These are phyloP conservation scores for Colletotrichum siamense DNA, from an alignment of 2,329 filamentous ascomycete genomes.

Conservation along the genomic window DNA sequence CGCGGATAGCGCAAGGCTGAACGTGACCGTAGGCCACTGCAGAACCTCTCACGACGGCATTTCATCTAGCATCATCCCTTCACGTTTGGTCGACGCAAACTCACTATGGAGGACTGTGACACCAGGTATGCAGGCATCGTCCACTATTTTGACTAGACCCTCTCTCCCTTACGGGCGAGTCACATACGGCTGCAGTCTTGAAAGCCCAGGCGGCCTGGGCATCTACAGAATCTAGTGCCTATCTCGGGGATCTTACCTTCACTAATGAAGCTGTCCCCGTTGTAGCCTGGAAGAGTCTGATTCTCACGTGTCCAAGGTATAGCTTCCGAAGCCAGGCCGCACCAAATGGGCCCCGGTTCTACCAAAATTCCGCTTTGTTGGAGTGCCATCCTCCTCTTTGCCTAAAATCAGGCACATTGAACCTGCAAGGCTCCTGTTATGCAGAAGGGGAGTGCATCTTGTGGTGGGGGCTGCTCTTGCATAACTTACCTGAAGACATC, in stretches of 20 bases:
- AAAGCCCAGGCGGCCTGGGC: not conserved
- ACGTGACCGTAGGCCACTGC: not conserved
- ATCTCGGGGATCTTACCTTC: not conserved
- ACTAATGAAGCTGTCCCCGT: not conserved
- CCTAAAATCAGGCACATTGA: not conserved
- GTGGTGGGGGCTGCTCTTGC: not conserved
- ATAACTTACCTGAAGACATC: constrained; percentile 8
- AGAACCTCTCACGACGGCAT: not conserved
- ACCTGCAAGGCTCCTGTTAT: not conserved
- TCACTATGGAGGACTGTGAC: not conserved
- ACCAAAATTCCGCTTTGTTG: not conserved
- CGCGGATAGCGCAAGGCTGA: not conserved
- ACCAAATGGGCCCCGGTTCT: not conserved
- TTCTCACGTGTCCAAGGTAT: not conserved
- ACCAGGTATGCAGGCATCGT: not conserved
- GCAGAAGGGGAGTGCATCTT: not conserved
- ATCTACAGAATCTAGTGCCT: not conserved
- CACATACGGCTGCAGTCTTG: not conserved
- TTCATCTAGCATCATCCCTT: not conserved
- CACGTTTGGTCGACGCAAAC: not conserved
- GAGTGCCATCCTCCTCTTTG: not conserved
- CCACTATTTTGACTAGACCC: not conserved
- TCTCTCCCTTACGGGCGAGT: not conserved
- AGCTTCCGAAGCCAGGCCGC: not conserved
- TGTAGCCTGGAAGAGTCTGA: not conserved